These are phyloP conservation scores for Saccharomyces hybrid DNA, from an alignment of 1,139 yeast species.

Conservation along the genomic window DNA sequence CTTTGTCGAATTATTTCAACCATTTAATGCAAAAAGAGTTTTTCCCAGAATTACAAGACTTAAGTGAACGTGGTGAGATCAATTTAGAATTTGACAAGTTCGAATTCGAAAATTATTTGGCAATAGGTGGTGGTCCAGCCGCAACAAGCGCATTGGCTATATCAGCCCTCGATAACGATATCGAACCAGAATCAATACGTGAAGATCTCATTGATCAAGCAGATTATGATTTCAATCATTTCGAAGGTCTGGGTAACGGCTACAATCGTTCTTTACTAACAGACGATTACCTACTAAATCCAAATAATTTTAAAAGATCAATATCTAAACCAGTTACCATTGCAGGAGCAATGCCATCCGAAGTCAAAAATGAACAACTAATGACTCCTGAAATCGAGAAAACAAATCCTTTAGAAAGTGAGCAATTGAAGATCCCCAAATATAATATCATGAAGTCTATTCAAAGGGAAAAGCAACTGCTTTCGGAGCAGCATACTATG, in stretches of 20 bases:
- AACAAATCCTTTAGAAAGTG: slow-evolving; percentile 10
- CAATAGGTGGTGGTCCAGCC: slow-evolving; percentile 17
- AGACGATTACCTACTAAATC: slow-evolving; percentile 29
- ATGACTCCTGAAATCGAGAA: slow-evolving; percentile 4
- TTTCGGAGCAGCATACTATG: slow-evolving; percentile 18
- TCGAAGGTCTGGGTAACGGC: slow-evolving; percentile 32
- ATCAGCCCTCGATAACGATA: not conserved
- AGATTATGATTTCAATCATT: slow-evolving; percentile 13
- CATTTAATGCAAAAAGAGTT: slow-evolving; percentile 21
- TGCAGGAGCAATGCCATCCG: not conserved
- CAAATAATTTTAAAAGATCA: slow-evolving; percentile 9
- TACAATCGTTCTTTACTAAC: slow-evolving; percentile 26
- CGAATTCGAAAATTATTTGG: slow-evolving; percentile 26
- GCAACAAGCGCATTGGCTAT: not conserved
- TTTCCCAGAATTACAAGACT: slow-evolving; percentile 26
- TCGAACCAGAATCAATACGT: not conserved
- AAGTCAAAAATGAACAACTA: slow-evolving; percentile 3
- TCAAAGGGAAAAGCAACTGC: slow-evolving; percentile 11
- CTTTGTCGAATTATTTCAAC: slow-evolving; percentile 32
- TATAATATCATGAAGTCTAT: slow-evolving; percentile 26
- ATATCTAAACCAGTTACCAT: not conserved
- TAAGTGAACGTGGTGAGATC: slow-evolving; percentile 29
- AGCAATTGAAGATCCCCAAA: slow-evolving; percentile 20
- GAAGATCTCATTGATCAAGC: not conserved
- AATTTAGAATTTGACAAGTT: slow-evolving; percentile 26